Evolutionary conservation across 2,329 filamentous ascomycete species (phyloP), one percentile per base, ranked within the genome.

Genomic region (Ilyonectria sp.): DNA sequence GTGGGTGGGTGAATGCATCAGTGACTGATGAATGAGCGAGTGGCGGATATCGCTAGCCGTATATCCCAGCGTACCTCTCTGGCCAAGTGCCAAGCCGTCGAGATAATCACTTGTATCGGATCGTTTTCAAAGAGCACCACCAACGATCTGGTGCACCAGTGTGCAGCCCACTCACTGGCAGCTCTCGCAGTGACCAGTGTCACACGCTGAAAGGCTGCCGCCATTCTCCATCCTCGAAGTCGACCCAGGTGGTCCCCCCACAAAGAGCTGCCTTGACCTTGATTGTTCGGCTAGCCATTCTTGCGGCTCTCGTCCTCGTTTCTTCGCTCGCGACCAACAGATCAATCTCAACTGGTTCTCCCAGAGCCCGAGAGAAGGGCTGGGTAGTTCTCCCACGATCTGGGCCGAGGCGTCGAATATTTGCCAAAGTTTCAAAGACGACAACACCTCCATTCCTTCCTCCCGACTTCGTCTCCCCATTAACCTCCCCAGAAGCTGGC

Each of bases 401-500:
- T 35, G 29, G 46, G 17, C 43, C 29, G 13, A 37, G 15, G 15
- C 17, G 17, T 54, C 11, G 46, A 57, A 52, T 52, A 26, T 31
- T 58, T 46, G 40, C 17, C 43, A n/a, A 29, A 31, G 46, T 63
- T 50, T 23, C 52, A 54, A 73, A 33, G 58, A 72, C 46, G 60
- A 72, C 37, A 62, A 47, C 43, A 19, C 47, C 43, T 21, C 44
- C 37, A 58, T 44, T 65, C 29, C 35, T 35, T 21, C 49, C 49
- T 58, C 63, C 55, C 29, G 21, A 50, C 19, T 62, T 61, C 67
- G 26, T 71, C 69, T 35, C 63, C 69, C 67, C 61, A 64, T 70
- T 71, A 67, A 71, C 79, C 75, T 82, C 79, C 79, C 79, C 80
- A 80, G 77, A 82, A 80, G 76, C 79, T 62, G 73, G 46, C 70